Evolutionary conservation across 352 stramenopile species (phyloP).

Genomic region (Globisporangium yorkense): DNA sequence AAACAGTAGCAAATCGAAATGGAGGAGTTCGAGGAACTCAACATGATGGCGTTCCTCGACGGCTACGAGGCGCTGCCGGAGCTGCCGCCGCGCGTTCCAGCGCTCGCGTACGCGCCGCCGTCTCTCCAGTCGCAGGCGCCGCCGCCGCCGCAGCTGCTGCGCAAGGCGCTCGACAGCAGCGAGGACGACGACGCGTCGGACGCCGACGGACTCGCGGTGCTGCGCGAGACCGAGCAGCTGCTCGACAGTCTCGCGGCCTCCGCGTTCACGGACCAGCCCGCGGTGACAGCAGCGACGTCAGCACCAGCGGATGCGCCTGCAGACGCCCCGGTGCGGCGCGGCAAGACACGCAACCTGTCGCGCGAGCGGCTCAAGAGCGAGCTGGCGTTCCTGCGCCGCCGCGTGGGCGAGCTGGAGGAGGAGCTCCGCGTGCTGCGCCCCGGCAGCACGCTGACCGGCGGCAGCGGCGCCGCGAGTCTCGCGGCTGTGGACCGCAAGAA

Average conservation of each 20-base stretch:
- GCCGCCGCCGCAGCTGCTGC: not conserved
- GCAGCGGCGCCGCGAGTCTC: not conserved
- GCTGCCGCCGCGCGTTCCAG: not conserved
- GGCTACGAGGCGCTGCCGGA: conserved; percentile 12
- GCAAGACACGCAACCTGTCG: conserved; percentile 7
- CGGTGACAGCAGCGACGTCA: not conserved
- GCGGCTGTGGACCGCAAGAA: conserved; percentile 2
- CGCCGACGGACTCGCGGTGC: not conserved
- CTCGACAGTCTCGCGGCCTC: conserved; percentile 7
- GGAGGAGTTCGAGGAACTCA: conserved; percentile 14
- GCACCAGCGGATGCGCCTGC: not conserved
- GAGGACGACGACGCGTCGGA: not conserved
- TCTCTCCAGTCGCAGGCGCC: not conserved
- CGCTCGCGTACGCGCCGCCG: not conserved
- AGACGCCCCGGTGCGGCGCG: not conserved
- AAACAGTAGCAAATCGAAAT: not conserved
- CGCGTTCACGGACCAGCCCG: not conserved
- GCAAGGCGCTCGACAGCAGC: not conserved
- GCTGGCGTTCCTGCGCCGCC: conserved; percentile 3
- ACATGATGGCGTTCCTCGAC: conserved; percentile 12
- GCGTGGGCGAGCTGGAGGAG: conserved; percentile 3
- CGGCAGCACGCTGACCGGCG: conserved; percentile 3
- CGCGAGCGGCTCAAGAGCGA: conserved; percentile 12
- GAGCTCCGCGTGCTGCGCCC: conserved; percentile 6
- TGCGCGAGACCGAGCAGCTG: conserved; percentile 11